phyloP scores from a whole-genome alignment of 331 rosid species.

The Malus hybrid region DNA sequence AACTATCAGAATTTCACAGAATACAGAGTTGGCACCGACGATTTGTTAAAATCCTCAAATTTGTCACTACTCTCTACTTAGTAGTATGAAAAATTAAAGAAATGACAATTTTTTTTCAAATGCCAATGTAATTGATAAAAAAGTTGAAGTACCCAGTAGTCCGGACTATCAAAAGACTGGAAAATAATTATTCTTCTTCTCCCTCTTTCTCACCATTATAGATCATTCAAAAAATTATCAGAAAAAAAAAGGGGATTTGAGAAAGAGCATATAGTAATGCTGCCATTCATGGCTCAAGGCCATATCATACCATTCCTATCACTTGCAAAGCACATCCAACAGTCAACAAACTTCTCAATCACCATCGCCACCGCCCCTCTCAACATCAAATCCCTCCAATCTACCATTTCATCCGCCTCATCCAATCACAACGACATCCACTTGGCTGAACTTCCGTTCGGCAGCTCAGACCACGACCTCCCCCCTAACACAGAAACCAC shows the following conservation, averaged over 20 bases:
- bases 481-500: slow-evolving; percentile 58
- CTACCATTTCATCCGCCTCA: slow-evolving; percentile 14
- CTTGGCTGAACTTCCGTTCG: slow-evolving; percentile 42
- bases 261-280: slow-evolving; percentile 31
- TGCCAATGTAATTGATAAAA: no score
- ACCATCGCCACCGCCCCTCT: slow-evolving; percentile 36
- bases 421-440: slow-evolving; percentile 1
- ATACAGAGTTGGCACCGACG: no score
- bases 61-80: no score
- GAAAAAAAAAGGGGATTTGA: slow-evolving; percentile 7
- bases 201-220: background rate
- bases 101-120: no score
- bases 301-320: slow-evolving; percentile 46
- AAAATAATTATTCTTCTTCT: no score
- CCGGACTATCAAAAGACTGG: no score
- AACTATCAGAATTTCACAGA: no score
- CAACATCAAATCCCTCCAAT: slow-evolving; percentile 28
- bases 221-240: background rate
- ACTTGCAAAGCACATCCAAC: slow-evolving; percentile 34
- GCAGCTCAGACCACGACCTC: slow-evolving; percentile 27
- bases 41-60: no score
- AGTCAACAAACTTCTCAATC: slow-evolving; percentile 13
- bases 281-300: slow-evolving; percentile 50
- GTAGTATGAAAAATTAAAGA: no score
- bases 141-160: no score